Evolutionary conservation across 2,329 filamentous ascomycete genomes (phyloP).

Genomic region (Trichoderma sp.): DNA sequence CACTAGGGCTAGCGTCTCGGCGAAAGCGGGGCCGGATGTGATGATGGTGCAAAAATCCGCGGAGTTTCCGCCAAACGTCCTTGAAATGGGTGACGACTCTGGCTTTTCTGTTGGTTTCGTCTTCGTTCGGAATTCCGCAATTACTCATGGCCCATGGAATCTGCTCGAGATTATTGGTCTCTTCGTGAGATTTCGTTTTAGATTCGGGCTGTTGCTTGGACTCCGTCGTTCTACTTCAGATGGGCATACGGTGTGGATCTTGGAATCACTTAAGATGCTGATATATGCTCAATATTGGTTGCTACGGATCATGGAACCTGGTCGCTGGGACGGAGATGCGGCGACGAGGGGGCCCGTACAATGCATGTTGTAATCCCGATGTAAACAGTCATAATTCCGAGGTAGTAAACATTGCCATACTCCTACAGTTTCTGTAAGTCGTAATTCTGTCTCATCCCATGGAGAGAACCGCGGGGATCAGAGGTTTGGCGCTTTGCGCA

Average conservation of each 20-base stretch:
- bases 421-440: not conserved
- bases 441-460: not conserved
- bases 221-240: not conserved
- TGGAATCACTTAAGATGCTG: not conserved
- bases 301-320: not conserved
- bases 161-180: not conserved
- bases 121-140: not conserved
- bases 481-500: not conserved
- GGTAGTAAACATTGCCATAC: not conserved
- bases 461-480: not conserved
- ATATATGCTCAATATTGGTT: not conserved
- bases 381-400: not conserved
- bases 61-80: not conserved
- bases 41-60: not conserved
- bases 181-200: not conserved
- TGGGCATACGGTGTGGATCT: not conserved
- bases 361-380: not conserved
- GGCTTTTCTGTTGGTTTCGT: not conserved
- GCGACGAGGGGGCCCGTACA: not conserved
- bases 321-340: not conserved
- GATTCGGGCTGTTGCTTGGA: not conserved
- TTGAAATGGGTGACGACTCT: not conserved
- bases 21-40: not conserved
- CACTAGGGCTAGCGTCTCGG: not conserved
- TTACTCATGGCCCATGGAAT: not conserved